phyloP scores from a whole-genome alignment of 2,329 filamentous ascomycete genomes.

The Delphinella strobiligena region DNA sequence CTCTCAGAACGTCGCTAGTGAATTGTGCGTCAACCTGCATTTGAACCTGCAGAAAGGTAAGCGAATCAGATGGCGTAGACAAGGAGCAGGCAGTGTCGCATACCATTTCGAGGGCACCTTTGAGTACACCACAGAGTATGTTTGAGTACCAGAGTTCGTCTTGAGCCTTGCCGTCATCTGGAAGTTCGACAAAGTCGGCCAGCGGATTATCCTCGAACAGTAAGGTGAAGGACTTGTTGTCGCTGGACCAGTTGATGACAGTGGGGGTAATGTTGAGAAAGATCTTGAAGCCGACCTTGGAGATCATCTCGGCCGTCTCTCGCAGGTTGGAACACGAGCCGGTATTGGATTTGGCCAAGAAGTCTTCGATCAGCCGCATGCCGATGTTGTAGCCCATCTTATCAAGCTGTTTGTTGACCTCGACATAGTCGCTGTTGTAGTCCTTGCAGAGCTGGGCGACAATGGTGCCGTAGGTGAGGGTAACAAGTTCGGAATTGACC shows the following conservation, averaged over 20 bases:
- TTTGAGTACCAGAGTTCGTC: constrained; percentile 98
- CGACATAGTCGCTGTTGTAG: constrained; percentile 83
- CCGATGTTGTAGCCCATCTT: constrained; percentile 99
- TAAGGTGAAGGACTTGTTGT: constrained; percentile 92
- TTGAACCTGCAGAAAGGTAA: constrained; percentile 48
- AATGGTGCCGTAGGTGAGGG: constrained; percentile 93
- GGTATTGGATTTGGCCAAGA: constrained; percentile 86
- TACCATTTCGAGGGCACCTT: constrained; percentile 93
- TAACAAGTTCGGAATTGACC: constrained; percentile 94
- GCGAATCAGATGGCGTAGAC: not conserved
- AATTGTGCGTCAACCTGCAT: constrained; percentile 98
- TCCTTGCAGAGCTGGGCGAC: constrained; percentile 95
- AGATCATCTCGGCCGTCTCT: constrained; percentile 93
- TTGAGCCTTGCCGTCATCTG: constrained; percentile 88
- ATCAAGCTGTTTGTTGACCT: constrained; percentile 95
- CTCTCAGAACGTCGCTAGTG: constrained; percentile 81
- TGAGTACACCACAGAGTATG: constrained; percentile 83
- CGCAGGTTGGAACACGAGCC: constrained; percentile 84
- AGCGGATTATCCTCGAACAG: constrained; percentile 95
- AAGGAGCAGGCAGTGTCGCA: constrained; percentile 12
- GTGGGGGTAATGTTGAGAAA: constrained; percentile 94
- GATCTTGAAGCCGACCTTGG: constrained; percentile 98
- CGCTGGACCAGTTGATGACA: constrained; percentile 89
- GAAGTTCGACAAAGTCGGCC: constrained; percentile 93
- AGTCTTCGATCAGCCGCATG: constrained; percentile 89